phyloP scores from a whole-genome alignment of 1,284 basidiomycete genomes.

The Apiotrichum siamense region DNA sequence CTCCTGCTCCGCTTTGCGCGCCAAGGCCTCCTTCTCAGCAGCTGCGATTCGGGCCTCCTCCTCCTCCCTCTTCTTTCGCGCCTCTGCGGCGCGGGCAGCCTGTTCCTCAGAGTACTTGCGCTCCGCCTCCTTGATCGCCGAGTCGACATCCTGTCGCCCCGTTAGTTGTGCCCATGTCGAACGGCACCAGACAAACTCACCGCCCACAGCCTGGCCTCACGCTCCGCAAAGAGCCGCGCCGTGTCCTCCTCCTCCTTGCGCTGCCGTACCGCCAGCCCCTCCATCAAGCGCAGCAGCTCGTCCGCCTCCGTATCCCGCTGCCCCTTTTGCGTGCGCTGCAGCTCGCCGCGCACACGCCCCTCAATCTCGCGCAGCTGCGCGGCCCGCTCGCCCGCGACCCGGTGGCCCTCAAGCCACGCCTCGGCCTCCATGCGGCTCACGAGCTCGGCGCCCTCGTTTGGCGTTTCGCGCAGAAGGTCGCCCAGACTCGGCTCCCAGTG shows the following conservation, averaged over 20 bases:
- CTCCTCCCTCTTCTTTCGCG: slow-evolving; percentile 19
- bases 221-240: slow-evolving; percentile 25
- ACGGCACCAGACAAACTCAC: no score
- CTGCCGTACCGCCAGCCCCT: slow-evolving; percentile 30
- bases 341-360: slow-evolving; percentile 9
- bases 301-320: slow-evolving; percentile 25
- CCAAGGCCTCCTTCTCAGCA: slow-evolving; percentile 23
- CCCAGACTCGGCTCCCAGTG: slow-evolving; percentile 11
- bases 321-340: slow-evolving; percentile 11
- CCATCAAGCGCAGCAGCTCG: slow-evolving; percentile 30
- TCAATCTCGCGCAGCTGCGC: slow-evolving; percentile 6
- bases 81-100: slow-evolving; percentile 7
- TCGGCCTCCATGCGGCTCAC: slow-evolving; percentile 31
- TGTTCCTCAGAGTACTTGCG: slow-evolving; percentile 19
- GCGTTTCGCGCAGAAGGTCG: slow-evolving; percentile 22
- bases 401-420: slow-evolving; percentile 23
- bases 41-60: slow-evolving; percentile 22
- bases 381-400: slow-evolving; percentile 1
- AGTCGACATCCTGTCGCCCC: slow-evolving; percentile 30
- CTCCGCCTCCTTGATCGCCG: slow-evolving; percentile 27
- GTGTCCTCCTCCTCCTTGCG: slow-evolving; percentile 30
- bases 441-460: slow-evolving; percentile 27
- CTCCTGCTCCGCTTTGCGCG: slow-evolving; percentile 24
- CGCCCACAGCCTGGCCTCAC: slow-evolving; percentile 36
- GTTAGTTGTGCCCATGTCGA: not conserved